These are phyloP conservation scores for Penicillium freii DNA, from an alignment of 2,329 filamentous ascomycete genomes.

Conservation along the genomic window DNA sequence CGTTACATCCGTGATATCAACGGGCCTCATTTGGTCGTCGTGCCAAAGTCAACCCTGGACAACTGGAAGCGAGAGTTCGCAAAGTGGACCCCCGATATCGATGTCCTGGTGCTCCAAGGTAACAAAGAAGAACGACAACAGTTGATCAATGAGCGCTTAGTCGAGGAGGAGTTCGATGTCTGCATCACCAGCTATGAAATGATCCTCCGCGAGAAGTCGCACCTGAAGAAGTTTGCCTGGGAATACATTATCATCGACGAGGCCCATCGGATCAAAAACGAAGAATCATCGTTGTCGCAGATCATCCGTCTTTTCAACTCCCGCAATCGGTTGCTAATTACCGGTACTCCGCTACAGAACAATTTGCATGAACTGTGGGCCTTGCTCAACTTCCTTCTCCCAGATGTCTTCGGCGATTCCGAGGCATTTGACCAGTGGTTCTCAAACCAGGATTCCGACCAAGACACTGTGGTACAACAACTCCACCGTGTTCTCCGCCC, in stretches of 20 bases:
- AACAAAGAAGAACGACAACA: constrained; percentile 88
- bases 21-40: constrained; percentile 85
- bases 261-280: constrained; percentile 98
- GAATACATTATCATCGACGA: constrained; percentile 99
- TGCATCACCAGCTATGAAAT: constrained; percentile 99
- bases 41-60: constrained; percentile 95
- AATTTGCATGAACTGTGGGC: constrained; percentile 98
- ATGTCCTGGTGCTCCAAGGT: constrained; percentile 89
- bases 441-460: constrained; percentile 81
- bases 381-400: constrained; percentile 93
- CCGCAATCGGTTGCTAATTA: constrained; percentile 90
- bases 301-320: constrained; percentile 97
- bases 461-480: constrained; percentile 94
- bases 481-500: constrained; percentile 89
- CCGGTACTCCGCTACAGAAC: constrained; percentile 94
- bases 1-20: constrained; percentile 85
- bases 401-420: constrained; percentile 94
- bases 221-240: constrained; percentile 97
- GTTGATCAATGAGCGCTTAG: constrained; percentile 85
- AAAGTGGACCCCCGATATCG: constrained; percentile 92
- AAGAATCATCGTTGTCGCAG: constrained; percentile 93
- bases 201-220: constrained; percentile 91
- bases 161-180: constrained; percentile 94
- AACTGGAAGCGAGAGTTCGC: constrained; percentile 97
- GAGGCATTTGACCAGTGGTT: constrained; percentile 99